Conservation (phyloP, 2,329 filamentous ascomycete genomes). For the Arthroderma sp. region DNA sequence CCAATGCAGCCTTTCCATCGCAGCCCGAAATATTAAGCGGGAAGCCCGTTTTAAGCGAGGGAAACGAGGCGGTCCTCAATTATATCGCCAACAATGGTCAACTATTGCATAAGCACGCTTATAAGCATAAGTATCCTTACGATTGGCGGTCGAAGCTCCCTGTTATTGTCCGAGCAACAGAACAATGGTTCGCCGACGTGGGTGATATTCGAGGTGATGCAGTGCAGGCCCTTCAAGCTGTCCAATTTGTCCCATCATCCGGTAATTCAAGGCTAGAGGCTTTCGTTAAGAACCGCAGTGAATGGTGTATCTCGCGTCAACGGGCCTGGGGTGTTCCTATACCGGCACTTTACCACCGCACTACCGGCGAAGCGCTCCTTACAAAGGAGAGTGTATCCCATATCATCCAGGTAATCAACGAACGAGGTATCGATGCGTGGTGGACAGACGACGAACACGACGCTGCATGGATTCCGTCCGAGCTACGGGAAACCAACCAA, state of each 20-base stretch:
- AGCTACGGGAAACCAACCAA: constrained; percentile 38
- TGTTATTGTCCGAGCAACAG: constrained; percentile 79
- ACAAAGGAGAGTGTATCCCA: constrained; percentile 67
- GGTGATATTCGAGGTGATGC: constrained; percentile 65
- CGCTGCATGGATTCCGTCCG: constrained; percentile 58
- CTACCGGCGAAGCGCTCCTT: constrained; percentile 61
- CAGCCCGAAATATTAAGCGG: constrained; percentile 56
- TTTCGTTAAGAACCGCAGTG: constrained; percentile 74
- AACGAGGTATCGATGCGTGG: constrained; percentile 82
- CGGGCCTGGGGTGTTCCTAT: constrained; percentile 95
- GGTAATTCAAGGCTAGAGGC: constrained; percentile 65
- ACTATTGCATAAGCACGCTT: constrained; percentile 58
- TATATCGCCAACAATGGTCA: constrained; percentile 46
- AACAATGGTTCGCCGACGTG: constrained; percentile 96
- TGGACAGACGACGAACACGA: constrained; percentile 74
- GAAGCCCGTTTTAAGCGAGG: constrained; percentile 57
- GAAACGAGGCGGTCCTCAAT: constrained; percentile 55
- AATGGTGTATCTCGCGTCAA: constrained; percentile 97
- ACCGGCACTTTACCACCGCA: constrained; percentile 65
- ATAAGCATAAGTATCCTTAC: constrained; percentile 89
- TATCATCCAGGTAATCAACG: constrained; percentile 63
- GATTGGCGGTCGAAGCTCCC: constrained; percentile 95
- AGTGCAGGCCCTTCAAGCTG: constrained; percentile 53
- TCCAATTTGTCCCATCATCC: constrained; percentile 64
- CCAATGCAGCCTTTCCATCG: constrained; percentile 60